A percentile compares a stretch with the other conserved stretches of the same genome.
These are phyloP conservation scores for Nemania sp. DNA, from an alignment of 2,329 filamentous ascomycete species.

Conservation along the genomic window DNA sequence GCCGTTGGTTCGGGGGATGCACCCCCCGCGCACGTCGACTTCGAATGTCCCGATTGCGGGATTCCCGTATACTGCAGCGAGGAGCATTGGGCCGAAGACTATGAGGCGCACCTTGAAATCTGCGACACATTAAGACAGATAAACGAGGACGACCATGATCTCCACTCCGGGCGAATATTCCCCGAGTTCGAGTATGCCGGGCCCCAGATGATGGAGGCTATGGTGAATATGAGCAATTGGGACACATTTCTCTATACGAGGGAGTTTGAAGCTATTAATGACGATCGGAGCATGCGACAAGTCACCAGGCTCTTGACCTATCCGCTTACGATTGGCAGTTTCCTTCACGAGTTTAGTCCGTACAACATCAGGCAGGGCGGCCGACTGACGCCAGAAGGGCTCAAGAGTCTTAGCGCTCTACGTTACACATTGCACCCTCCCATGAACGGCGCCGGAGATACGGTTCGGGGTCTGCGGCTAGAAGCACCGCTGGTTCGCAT, in stretches of 20 bases:
- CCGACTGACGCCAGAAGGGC: conserved; percentile 80
- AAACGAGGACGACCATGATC: conserved; percentile 97
- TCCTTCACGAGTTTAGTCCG: conserved; percentile 91
- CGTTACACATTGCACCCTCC: conserved; percentile 93
- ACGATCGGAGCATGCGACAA: conserved; percentile 88
- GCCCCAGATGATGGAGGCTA: conserved; percentile 85
- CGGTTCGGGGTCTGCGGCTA: conserved; percentile 77
- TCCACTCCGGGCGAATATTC: conserved; percentile 88
- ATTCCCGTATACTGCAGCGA: conserved; percentile 92
- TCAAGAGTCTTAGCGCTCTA: conserved; percentile 91
- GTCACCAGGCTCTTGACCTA: conserved; percentile 93
- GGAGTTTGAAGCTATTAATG: conserved; percentile 87
- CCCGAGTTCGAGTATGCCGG: conserved; percentile 92
- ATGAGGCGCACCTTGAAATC: conserved; percentile 87
- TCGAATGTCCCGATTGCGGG: conserved; percentile 95
- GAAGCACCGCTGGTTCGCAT: conserved; percentile 87
- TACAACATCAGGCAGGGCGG: conserved; percentile 78
- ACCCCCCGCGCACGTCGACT: conserved; percentile 80
- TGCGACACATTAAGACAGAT: conserved; percentile 90
- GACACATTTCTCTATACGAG: conserved; percentile 94
- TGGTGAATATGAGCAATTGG: conserved; percentile 98
- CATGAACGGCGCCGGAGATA: conserved; percentile 70
- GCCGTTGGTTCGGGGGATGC: conserved; percentile 58
- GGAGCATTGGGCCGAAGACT: conserved; percentile 94
- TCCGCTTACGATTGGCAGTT: conserved; percentile 85